These are phyloP conservation scores for Aspergillus proliferans DNA, from an alignment of 2,329 filamentous ascomycete species.

Conservation along the genomic window DNA sequence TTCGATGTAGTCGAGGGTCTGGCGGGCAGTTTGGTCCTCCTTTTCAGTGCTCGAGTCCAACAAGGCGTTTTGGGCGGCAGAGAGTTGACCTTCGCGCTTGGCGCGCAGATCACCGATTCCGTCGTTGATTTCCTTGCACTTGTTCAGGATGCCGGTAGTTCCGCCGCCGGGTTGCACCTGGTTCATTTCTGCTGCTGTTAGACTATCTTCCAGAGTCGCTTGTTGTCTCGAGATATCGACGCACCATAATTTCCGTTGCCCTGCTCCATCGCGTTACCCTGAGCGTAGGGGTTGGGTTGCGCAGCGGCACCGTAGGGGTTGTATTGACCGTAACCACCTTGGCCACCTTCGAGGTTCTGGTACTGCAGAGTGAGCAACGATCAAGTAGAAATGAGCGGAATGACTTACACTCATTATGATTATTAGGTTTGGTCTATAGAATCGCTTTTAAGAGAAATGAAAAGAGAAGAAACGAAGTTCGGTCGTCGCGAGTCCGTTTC, in stretches of 20 bases:
- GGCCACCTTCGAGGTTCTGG: slow-evolving; percentile 23
- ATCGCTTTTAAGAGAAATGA: neutral
- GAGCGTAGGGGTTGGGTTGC: slow-evolving; percentile 26
- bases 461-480: neutral
- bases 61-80: slow-evolving; percentile 62
- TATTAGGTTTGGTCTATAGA: neutral
- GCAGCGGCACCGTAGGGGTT: slow-evolving; percentile 45
- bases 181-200: slow-evolving; percentile 5
- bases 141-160: slow-evolving; percentile 74
- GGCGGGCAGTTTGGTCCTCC: slow-evolving; percentile 58
- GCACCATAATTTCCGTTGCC: slow-evolving; percentile 34
- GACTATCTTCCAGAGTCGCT: neutral
- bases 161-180: slow-evolving; percentile 40
- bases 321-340: slow-evolving; percentile 48
- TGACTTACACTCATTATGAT: slow-evolving; percentile 49
- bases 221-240: slow-evolving; percentile 2
- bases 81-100: slow-evolving; percentile 42
- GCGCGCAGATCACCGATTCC: slow-evolving; percentile 68
- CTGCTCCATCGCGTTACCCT: slow-evolving; percentile 25
- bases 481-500: neutral
- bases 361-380: slow-evolving; percentile 13
- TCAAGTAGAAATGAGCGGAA: slow-evolving; percentile 9
- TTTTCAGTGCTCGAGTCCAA: slow-evolving; percentile 69
- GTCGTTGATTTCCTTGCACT: slow-evolving; percentile 72
- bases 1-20: slow-evolving; percentile 66